Percentiles rank a stretch among this genome's conserved stretches.
phyloP scores from a whole-genome alignment of 1,284 basidiomycete genomes.

The Rhodotorula glutinis region DNA sequence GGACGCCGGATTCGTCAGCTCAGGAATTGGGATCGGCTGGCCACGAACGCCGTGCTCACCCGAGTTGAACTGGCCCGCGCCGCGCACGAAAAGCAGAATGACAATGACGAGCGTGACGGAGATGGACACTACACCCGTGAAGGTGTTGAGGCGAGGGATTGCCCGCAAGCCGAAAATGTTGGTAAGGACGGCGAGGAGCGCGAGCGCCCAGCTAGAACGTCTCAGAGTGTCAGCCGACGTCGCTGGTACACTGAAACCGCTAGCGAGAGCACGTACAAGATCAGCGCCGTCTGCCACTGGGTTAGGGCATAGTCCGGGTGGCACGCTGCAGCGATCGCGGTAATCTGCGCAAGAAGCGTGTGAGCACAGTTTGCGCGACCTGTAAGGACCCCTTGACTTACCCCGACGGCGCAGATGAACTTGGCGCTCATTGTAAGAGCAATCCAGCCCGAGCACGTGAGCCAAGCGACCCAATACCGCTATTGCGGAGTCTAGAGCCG shows the following conservation, averaged over 20 bases:
- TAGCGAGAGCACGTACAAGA: not conserved
- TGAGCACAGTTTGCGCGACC: not conserved
- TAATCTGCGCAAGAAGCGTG: not conserved
- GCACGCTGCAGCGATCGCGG: not conserved
- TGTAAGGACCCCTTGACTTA: not conserved
- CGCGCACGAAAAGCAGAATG: not conserved
- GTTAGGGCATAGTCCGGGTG: not conserved
- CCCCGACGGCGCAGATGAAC: not conserved
- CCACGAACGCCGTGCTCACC: not conserved
- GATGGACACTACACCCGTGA: not conserved
- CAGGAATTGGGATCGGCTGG: too few relatives aligned
- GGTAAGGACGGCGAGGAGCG: not conserved
- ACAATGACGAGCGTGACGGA: not conserved
- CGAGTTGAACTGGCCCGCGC: not conserved
- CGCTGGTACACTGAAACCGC: too few relatives aligned
- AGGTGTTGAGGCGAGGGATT: not conserved
- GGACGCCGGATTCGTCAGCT: too few relatives aligned
- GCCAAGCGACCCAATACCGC: conserved; percentile 6
- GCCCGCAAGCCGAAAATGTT: conserved; percentile 2
- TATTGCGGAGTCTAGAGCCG: not conserved
- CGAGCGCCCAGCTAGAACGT: not conserved
- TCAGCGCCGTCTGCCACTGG: not conserved
- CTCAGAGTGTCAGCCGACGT: too few relatives aligned
- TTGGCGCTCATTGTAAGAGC: not conserved
- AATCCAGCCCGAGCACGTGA: not conserved